Base-by-base conservation (phyloP, 208 protist species). In the Crithidia brevicula region DNA sequence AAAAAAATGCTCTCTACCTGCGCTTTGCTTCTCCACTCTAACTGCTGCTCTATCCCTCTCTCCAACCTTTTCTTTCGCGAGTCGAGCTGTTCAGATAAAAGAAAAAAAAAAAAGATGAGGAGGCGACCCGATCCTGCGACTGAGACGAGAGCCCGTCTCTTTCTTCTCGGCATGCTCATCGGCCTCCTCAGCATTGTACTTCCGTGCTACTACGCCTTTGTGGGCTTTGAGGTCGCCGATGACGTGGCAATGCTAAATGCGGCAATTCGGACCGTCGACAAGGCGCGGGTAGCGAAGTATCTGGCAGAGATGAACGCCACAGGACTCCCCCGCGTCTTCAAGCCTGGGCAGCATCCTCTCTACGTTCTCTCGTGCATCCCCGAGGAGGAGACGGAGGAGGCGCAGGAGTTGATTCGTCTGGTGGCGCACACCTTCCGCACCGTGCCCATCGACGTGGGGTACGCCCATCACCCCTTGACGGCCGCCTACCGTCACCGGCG, bases 391-490 rank as follows among this genome's bases (percentile, higher is more conserved):
- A 73, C 63, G 28, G 51, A 59, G 36, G 67, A 69, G 31, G 66
- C 74, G 23, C 74, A 58, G 36, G 69, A 43, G 16, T 66, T 76
- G 31, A 60, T 76, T 25, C 62, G 47, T 5, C 43, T 38, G 11
- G 70, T 76, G 27, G 70, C 70, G 28, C 40, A 45, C 20, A 58
- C 53, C 16, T 70, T 68, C 25, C 70, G 63, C 20, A 30, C 16
- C 0, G 54, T 43, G 23, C 38, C 70, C 15, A 20, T 76, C 20
- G 72, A 89, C 57, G 77, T 79, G 30, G 74, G 71, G 66, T 72
- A 72, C 58, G 56, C 51, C 20, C 65, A 79, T 36, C 87, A 93
- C 58, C 84, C 84, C n/a, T 38, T 93, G 49, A 93, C 84, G 0
- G 65, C 63, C 15, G 87, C 84, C 25, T 88, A 86, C 66, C 79